Conservation (phyloP, 2,329 filamentous ascomycete species). For the Hypoxylon sp. region DNA sequence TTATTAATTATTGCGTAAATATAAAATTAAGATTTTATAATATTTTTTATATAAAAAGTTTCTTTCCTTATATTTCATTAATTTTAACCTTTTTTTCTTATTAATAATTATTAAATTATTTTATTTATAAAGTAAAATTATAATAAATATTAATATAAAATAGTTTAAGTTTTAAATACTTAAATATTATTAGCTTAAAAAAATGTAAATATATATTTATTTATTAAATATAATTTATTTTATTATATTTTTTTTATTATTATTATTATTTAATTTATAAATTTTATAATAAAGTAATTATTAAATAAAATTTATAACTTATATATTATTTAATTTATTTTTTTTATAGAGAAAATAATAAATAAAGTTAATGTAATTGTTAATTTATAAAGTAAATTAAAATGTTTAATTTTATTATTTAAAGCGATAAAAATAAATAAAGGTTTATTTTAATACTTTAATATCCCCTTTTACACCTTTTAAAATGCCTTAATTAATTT, state of each 20-base stretch:
- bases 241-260: not conserved
- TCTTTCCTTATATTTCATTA: not conserved
- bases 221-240: not conserved
- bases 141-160: not conserved
- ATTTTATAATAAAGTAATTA: not conserved
- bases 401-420: not conserved
- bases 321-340: not conserved
- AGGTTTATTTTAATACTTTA: too few species aligned
- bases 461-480: too few species aligned
- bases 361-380: not conserved
- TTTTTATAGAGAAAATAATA: not conserved
- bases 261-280: not conserved
- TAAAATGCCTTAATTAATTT: too few species aligned
- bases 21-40: not conserved
- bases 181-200: not conserved
- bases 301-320: not conserved
- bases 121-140: not conserved
- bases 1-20: not conserved
- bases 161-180: not conserved
- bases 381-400: not conserved
- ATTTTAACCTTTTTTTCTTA: not conserved
- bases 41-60: not conserved
- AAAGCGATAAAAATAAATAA: not conserved
- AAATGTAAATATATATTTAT: not conserved
- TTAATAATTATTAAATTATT: not conserved